These are phyloP conservation scores for Rhamnella rubrinervis DNA, from an alignment of 331 rosid genomes.

Conservation along the genomic window DNA sequence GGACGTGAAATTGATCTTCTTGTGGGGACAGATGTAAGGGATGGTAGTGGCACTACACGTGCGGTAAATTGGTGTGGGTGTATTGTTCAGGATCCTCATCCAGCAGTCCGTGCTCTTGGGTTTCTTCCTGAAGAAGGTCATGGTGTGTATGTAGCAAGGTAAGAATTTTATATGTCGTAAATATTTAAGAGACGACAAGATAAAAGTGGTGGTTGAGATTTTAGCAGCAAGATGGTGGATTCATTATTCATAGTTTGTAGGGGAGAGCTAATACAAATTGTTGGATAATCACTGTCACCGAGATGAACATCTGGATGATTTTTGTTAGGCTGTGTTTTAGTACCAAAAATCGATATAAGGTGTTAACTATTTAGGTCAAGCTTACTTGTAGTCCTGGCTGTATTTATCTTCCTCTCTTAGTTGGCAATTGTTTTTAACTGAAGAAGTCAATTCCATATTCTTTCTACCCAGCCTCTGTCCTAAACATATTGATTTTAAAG, in stretches of 20 bases:
- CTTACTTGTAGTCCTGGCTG: too few species aligned
- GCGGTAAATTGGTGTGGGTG: constrained; percentile 91
- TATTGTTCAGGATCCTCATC: constrained; percentile 91
- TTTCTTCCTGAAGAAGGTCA: constrained; percentile 99
- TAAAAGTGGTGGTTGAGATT: neutral
- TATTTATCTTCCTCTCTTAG: too few species aligned
- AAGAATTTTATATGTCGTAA: neutral
- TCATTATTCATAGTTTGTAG: neutral
- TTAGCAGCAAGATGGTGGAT: neutral
- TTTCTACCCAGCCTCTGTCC: too few species aligned
- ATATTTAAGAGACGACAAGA: neutral
- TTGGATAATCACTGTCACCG: too few species aligned
- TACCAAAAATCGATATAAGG: too few species aligned
- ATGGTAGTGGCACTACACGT: constrained; percentile 85
- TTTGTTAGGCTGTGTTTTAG: too few species aligned
- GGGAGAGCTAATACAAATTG: too few species aligned
- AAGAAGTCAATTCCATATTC: too few species aligned
- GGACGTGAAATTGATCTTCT: constrained; percentile 78
- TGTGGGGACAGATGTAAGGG: constrained; percentile 89
- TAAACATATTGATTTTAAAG: too few species aligned
- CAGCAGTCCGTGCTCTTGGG: constrained; percentile 97
- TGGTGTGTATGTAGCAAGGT: constrained; percentile 96
- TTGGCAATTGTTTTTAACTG: too few species aligned
- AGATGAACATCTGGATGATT: too few species aligned
- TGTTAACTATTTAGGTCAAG: too few species aligned